Percentiles rank a stretch among this genome's conserved stretches.
Conservation (phyloP, 192 early-diverging fungal genomes). For the Dissophora globulifera region DNA sequence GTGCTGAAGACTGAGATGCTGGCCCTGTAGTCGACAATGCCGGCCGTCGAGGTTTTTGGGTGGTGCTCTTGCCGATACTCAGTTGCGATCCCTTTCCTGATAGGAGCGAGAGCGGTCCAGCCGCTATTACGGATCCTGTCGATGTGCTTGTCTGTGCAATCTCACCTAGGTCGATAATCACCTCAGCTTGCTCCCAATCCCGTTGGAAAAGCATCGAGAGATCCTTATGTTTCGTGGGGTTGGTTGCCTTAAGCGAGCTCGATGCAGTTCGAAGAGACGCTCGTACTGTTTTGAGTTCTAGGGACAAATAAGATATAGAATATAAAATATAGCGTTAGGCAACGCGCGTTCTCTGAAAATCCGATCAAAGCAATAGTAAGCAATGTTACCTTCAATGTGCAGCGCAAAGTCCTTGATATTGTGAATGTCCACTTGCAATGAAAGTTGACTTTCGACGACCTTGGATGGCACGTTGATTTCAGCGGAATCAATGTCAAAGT, state of each 20-base stretch:
- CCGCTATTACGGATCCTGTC: slow-evolving; percentile 19
- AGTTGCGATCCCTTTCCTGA: slow-evolving; percentile 13
- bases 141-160: slow-evolving; percentile 46
- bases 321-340: too few species aligned
- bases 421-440: slow-evolving; percentile 50
- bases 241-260: slow-evolving; percentile 29
- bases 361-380: background rate
- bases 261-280: slow-evolving; percentile 33
- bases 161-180: slow-evolving; percentile 56
- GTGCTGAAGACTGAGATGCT: background rate
- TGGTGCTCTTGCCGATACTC: background rate
- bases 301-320: background rate
- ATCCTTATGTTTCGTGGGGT: slow-evolving; percentile 48
- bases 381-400: slow-evolving; percentile 49
- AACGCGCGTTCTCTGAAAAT: too few species aligned
- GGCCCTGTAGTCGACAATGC: slow-evolving; percentile 9
- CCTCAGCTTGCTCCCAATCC: slow-evolving; percentile 57
- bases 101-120: slow-evolving; percentile 39
- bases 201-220: slow-evolving; percentile 47
- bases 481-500: slow-evolving; percentile 43
- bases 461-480: slow-evolving; percentile 50
- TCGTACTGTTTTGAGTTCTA: slow-evolving; percentile 43
- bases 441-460: slow-evolving; percentile 53
- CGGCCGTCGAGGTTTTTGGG: background rate
- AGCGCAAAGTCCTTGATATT: slow-evolving; percentile 55